These are phyloP conservation scores for Nicotiana noctiflora DNA, from an alignment of 257 asterid species.

Conservation along the genomic window DNA sequence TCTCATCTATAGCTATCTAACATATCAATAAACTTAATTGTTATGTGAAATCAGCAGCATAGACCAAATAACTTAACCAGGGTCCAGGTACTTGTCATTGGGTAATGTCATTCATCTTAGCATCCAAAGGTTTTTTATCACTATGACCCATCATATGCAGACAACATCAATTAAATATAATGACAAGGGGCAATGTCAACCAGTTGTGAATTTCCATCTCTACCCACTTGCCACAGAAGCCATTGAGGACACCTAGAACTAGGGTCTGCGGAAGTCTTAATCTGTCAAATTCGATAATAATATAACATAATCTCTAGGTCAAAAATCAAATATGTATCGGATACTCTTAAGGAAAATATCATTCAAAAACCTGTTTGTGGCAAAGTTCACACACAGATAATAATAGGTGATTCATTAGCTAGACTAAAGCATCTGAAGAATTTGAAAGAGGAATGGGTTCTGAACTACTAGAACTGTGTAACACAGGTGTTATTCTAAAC, in stretches of 20 bases:
- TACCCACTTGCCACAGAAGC: not conserved
- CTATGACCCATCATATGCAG: not conserved
- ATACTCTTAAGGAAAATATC: not conserved
- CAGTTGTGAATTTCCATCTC: not conserved
- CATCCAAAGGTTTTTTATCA: not conserved
- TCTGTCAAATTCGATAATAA: not conserved
- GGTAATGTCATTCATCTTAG: not conserved
- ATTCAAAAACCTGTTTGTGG: not conserved
- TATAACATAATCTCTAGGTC: not conserved
- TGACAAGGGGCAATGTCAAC: not conserved
- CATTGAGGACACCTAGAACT: not conserved
- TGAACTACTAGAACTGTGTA: not conserved
- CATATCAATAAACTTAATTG: not conserved
- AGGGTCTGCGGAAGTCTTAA: not conserved
- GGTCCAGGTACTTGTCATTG: not conserved
- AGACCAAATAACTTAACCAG: not conserved
- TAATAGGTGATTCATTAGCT: not conserved
- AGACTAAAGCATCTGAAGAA: not conserved
- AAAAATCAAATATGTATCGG: not conserved
- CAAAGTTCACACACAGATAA: not conserved
- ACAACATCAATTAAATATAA: not conserved
- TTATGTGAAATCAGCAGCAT: not conserved
- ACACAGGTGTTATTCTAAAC: not conserved
- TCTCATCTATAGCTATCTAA: not conserved
- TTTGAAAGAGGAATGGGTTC: not conserved